Evolutionary conservation across 768 basidiomycete genomes (phyloP).

Genomic region (Trametes cingulata): DNA sequence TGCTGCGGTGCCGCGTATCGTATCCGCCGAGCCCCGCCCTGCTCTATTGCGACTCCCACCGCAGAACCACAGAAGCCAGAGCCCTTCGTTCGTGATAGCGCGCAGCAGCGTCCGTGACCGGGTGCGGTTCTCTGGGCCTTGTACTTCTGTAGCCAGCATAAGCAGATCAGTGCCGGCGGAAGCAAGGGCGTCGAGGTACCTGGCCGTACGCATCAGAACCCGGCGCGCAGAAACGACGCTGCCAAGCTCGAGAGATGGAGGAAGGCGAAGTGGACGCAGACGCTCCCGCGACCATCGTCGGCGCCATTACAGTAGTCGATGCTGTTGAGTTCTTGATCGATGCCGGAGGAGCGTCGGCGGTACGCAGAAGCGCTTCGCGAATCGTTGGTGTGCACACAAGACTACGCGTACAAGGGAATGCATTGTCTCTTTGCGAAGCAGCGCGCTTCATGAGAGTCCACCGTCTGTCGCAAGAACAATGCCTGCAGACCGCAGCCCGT

Average conservation of each 20-base stretch:
- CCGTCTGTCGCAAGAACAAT: background rate
- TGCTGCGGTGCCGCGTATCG: too few relatives aligned
- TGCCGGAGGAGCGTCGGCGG: background rate
- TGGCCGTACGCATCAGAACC: background rate
- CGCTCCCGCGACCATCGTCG: conserved; percentile 11
- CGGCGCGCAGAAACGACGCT: background rate
- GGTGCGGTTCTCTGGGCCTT: background rate
- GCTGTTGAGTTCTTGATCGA: background rate
- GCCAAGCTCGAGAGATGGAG: background rate
- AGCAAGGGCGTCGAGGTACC: background rate
- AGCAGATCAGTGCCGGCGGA: background rate
- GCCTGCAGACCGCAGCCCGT: conserved; percentile 4
- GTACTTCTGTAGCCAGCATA: too few relatives aligned
- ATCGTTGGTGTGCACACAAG: background rate
- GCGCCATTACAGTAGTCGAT: background rate
- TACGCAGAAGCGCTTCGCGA: background rate
- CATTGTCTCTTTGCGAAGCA: background rate
- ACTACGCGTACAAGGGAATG: background rate
- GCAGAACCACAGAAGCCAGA: background rate
- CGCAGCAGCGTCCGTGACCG: background rate
- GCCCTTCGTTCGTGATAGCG: background rate
- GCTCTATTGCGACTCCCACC: background rate
- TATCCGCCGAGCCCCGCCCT: background rate
- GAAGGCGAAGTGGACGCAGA: background rate
- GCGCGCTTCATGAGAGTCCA: background rate